phyloP scores from a whole-genome alignment of 164 flowering plant species.

The Magnolia kwangsiensis region DNA sequence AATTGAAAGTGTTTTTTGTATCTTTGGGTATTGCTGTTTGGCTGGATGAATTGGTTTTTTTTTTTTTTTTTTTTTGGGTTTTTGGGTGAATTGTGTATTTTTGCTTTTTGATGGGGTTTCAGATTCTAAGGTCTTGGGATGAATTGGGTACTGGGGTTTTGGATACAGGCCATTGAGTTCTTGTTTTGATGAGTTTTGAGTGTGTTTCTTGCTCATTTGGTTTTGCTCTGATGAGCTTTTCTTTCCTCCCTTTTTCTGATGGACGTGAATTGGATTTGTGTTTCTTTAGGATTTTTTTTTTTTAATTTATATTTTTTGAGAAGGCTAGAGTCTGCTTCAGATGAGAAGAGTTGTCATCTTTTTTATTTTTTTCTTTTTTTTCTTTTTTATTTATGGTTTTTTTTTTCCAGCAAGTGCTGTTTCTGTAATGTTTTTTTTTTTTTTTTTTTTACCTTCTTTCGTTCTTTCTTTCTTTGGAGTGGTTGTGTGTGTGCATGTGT shows the following conservation, averaged over 20 bases:
- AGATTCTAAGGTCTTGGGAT: not conserved
- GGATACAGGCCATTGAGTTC: not conserved
- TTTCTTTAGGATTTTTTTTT: not conserved
- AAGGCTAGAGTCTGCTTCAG: not conserved
- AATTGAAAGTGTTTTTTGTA: no score
- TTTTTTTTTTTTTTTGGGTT: not conserved
- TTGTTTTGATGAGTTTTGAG: not conserved
- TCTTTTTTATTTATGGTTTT: not conserved
- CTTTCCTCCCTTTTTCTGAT: not conserved
- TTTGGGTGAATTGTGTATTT: not conserved
- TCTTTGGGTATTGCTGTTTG: not conserved
- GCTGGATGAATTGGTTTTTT: not conserved
- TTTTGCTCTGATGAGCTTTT: not conserved
- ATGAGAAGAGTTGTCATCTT: not conserved
- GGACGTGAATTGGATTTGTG: not conserved
- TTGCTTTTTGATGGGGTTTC: not conserved
- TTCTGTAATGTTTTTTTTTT: not conserved
- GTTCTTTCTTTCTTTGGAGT: not conserved
- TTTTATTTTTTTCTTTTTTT: not conserved
- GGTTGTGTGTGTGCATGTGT: not conserved
- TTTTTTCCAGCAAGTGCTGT: not conserved
- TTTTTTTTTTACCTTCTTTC: not conserved
- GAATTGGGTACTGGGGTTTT: not conserved
- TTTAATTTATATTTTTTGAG: not conserved
- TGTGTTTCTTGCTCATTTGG: not conserved